phyloP scores from a whole-genome alignment of 495 filamentous ascomycete species.

The Penicillium verhagenii region DNA sequence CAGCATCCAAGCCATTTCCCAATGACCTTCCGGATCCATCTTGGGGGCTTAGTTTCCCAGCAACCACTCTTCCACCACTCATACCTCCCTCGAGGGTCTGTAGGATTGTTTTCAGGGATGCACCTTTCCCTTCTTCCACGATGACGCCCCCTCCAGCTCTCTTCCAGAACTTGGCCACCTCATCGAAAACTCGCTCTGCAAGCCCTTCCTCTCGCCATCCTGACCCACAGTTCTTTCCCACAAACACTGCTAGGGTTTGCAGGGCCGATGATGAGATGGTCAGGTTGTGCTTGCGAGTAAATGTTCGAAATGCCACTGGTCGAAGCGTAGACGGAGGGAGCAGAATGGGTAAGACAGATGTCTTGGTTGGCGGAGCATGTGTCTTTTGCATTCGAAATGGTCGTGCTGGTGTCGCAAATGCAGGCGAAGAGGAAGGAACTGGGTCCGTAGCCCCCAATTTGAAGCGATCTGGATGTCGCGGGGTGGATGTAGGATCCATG shows the following conservation, averaged over 20 bases:
- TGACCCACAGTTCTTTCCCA: slow-evolving; percentile 89
- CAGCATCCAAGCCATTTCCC: slow-evolving; percentile 11
- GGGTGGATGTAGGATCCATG: slow-evolving; percentile 30
- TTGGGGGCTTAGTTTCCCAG: slow-evolving; percentile 26
- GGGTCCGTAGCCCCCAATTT: slow-evolving; percentile 44
- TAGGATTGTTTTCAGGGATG: slow-evolving; percentile 74
- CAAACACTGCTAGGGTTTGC: slow-evolving; percentile 78
- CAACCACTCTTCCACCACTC: slow-evolving; percentile 68
- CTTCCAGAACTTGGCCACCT: slow-evolving; percentile 88
- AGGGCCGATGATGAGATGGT: slow-evolving; percentile 88
- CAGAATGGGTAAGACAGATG: slow-evolving; percentile 81
- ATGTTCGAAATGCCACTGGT: slow-evolving; percentile 90
- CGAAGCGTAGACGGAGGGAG: slow-evolving; percentile 84
- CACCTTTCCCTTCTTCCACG: slow-evolving; percentile 74
- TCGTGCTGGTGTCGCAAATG: slow-evolving; percentile 79
- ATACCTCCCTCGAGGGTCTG: slow-evolving; percentile 80
- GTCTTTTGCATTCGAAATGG: slow-evolving; percentile 53
- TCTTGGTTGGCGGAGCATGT: slow-evolving; percentile 53
- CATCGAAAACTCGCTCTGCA: slow-evolving; percentile 88
- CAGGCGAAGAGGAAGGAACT: slow-evolving; percentile 85
- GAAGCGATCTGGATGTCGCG: slow-evolving; percentile 27
- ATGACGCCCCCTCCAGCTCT: slow-evolving; percentile 78
- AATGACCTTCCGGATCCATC: slow-evolving; percentile 15
- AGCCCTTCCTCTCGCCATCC: slow-evolving; percentile 96
- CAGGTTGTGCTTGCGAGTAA: slow-evolving; percentile 96